Evolutionary conservation across 305 asterid species (phyloP).

Genomic region (Solanum hybrid): DNA sequence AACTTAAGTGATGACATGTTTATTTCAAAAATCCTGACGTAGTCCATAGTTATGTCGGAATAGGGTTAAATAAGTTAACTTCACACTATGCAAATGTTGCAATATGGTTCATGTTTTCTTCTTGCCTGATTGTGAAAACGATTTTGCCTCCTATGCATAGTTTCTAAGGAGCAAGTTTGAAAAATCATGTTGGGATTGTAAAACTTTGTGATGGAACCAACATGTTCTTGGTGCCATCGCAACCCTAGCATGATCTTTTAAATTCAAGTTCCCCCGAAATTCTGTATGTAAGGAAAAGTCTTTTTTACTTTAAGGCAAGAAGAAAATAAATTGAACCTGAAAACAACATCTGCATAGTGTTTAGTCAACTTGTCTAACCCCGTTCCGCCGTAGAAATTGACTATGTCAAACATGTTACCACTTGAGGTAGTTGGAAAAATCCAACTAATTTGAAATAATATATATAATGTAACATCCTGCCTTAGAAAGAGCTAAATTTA

Average conservation of each 20-base stretch:
- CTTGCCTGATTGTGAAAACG: not conserved
- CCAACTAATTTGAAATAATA: too few species aligned
- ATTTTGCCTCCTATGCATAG: not conserved
- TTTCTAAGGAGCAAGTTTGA: not conserved
- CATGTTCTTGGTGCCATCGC: not conserved
- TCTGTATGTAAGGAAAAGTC: too few species aligned
- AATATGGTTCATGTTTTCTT: not conserved
- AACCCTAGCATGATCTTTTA: not conserved
- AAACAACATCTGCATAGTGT: too few species aligned
- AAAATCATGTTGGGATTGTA: not conserved
- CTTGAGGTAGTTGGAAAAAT: too few species aligned
- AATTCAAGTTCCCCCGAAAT: too few species aligned
- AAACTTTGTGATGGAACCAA: not conserved
- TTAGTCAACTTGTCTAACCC: too few species aligned
- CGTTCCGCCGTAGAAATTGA: too few species aligned
- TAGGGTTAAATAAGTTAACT: not conserved
- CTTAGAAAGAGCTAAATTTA: too few species aligned
- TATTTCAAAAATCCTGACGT: not conserved
- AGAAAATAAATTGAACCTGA: too few species aligned
- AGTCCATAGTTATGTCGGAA: not conserved
- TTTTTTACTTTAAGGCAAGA: too few species aligned
- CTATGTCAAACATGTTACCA: too few species aligned
- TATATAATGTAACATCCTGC: too few species aligned
- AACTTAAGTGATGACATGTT: not conserved
- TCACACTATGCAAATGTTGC: not conserved